These are phyloP conservation scores for Globisporangium perplexum DNA, from an alignment of 352 stramenopile species.

Conservation along the genomic window DNA sequence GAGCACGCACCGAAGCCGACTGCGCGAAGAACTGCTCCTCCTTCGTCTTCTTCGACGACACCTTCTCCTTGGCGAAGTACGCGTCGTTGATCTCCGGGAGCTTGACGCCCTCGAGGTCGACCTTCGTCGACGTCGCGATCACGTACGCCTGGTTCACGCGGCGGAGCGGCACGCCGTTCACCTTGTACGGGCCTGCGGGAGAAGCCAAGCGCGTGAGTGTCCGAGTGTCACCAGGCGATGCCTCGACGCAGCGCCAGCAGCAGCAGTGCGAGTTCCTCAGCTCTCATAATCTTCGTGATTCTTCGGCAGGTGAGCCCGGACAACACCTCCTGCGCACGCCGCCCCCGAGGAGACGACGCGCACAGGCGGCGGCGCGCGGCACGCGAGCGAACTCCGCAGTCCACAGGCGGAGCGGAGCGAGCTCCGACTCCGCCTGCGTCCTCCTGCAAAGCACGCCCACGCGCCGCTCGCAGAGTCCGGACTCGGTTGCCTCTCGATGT, in stretches of 20 bases:
- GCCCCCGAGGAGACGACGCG: constrained; percentile 3
- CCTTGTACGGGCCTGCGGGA: constrained; percentile 94
- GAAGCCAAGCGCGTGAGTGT: background rate
- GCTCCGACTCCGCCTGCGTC: constrained; percentile 4
- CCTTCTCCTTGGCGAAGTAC: constrained; percentile 96
- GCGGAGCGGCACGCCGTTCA: constrained; percentile 98
- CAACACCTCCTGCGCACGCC: constrained; percentile 4
- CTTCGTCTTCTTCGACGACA: constrained; percentile 85
- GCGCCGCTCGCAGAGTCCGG: constrained; percentile 7
- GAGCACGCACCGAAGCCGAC: constrained; percentile 64
- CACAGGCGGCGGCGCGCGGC: background rate
- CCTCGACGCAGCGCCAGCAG: background rate
- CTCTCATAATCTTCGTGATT: constrained; percentile 86
- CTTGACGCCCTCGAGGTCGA: constrained; percentile 92
- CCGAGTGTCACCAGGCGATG: background rate
- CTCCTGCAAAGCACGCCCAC: constrained; percentile 1
- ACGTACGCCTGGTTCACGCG: constrained; percentile 99
- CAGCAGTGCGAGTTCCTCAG: constrained; percentile 51
- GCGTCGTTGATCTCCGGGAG: constrained; percentile 94
- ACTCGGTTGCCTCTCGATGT: constrained; percentile 43
- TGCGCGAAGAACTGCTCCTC: constrained; percentile 98
- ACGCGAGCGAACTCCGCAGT: background rate
- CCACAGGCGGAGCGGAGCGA: constrained; percentile 9
- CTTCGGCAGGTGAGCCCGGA: constrained; percentile 33
- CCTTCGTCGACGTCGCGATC: constrained; percentile 97